Percentiles rank a stretch among this genome's conserved stretches.
Evolutionary conservation across 257 asterid species (phyloP).

Genomic region (Solanum sitiens): DNA sequence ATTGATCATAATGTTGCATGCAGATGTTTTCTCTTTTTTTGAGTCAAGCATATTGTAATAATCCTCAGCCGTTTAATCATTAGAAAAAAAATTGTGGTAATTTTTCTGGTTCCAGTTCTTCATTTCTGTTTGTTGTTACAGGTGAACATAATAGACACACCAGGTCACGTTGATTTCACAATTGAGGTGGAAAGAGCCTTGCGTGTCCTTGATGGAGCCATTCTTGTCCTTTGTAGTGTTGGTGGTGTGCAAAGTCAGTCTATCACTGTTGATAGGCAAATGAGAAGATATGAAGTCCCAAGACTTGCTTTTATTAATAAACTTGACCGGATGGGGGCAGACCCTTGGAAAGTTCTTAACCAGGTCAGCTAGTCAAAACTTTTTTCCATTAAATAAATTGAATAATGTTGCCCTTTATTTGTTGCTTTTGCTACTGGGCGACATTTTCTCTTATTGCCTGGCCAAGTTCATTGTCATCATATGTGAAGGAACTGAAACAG

Average conservation of each 20-base stretch:
- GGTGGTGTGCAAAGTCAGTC: constrained; percentile 99
- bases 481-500: not conserved
- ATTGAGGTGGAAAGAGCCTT: constrained; percentile 99
- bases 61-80: not conserved
- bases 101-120: not conserved
- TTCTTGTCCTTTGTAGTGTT: constrained; percentile 93
- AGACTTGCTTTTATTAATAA: constrained; percentile 92
- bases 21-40: not conserved
- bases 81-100: not conserved
- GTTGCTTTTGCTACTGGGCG: not conserved
- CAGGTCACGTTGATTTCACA: constrained; percentile 97
- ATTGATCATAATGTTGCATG: not conserved
- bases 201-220: constrained; percentile 96
- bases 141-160: constrained; percentile 97
- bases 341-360: constrained; percentile 93
- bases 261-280: constrained; percentile 96
- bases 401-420: not conserved
- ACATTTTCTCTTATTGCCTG: not conserved
- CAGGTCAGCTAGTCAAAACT: constrained; percentile 42
- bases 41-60: not conserved
- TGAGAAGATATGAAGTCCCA: constrained; percentile 98
- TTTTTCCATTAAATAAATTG: not conserved
- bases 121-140: constrained; percentile 11
- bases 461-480: not conserved
- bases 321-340: constrained; percentile 98